Conservation (phyloP, 2,329 filamentous ascomycete genomes). For the Hansfordia pulvinata region DNA sequence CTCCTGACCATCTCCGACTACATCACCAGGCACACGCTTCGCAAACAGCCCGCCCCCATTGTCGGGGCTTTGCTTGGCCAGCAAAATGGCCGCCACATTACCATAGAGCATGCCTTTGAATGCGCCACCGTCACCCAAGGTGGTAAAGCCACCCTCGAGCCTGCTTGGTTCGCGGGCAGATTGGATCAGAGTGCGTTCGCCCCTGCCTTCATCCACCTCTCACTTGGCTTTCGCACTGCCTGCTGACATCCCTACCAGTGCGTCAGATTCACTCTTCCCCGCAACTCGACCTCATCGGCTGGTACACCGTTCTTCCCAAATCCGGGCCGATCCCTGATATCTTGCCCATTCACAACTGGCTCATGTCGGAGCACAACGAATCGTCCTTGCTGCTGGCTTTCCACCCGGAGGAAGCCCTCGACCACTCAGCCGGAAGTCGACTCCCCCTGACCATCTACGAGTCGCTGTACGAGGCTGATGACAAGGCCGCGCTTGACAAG, state of each 20-base stretch:
- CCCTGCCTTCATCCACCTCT: no score
- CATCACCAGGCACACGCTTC: conserved; percentile 78
- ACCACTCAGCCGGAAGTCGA: conserved; percentile 54
- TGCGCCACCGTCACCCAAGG: conserved; percentile 44
- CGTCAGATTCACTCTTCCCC: conserved; percentile 78
- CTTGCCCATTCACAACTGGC: conserved; percentile 64
- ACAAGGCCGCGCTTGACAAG: conserved; percentile 32
- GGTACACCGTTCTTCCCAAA: conserved; percentile 69
- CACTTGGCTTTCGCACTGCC: no score
- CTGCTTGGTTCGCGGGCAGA: conserved; percentile 61
- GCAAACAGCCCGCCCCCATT: conserved; percentile 61
- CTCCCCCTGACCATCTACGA: conserved; percentile 89
- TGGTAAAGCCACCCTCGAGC: conserved; percentile 48
- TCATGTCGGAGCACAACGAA: conserved; percentile 66
- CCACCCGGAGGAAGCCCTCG: conserved; percentile 49
- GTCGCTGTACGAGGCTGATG: conserved; percentile 63
- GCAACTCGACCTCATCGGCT: conserved; percentile 75
- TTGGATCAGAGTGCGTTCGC: conserved; percentile 65
- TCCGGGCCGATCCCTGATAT: conserved; percentile 57
- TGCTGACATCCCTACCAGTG: no score
- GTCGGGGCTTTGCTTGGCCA: conserved; percentile 83
- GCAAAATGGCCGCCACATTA: conserved; percentile 81
- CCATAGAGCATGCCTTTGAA: conserved; percentile 87
- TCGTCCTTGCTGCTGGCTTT: conserved; percentile 81
- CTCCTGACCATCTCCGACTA: conserved; percentile 95